These are phyloP conservation scores for Polyrhizophydium stewartii DNA, from an alignment of 371 early-diverging fungal species.

Conservation along the genomic window DNA sequence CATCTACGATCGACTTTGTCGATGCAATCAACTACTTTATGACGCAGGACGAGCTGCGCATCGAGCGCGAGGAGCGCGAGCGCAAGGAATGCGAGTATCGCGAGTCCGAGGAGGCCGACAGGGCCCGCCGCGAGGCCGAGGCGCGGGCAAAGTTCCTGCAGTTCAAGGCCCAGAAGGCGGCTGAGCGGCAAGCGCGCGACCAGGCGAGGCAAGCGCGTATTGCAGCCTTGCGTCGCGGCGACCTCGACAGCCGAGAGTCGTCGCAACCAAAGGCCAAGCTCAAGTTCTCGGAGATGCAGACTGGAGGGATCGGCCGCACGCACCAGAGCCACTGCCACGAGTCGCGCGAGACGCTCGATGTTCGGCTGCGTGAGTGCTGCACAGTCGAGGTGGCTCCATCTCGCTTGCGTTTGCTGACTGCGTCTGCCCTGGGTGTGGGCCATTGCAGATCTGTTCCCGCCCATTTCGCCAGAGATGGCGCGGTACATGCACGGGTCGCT, in stretches of 20 bases:
- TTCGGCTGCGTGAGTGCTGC: constrained; percentile 18
- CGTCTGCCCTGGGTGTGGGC: not conserved
- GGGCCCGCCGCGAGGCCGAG: constrained; percentile 17
- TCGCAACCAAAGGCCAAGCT: constrained; percentile 2
- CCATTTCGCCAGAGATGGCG: constrained; percentile 5
- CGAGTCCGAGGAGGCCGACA: constrained; percentile 23
- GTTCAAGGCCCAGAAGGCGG: constrained; percentile 23
- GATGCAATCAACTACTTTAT: constrained; percentile 31
- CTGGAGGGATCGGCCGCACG: constrained; percentile 28
- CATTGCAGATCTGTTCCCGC: constrained; percentile 18
- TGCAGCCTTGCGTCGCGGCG: constrained; percentile 5
- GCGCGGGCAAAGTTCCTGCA: constrained; percentile 15
- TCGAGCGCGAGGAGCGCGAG: constrained; percentile 21
- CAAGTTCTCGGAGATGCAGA: constrained; percentile 5
- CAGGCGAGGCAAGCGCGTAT: constrained; percentile 19
- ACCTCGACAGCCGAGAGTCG: constrained; percentile 5
- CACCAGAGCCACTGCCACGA: constrained; percentile 39
- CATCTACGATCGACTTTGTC: constrained; percentile 26
- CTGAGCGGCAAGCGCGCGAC: constrained; percentile 18
- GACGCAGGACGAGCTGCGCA: constrained; percentile 9
- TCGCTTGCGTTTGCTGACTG: not conserved
- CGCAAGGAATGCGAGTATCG: constrained; percentile 20
- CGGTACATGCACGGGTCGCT: constrained; percentile 1
- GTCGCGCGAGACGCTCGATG: constrained; percentile 36
- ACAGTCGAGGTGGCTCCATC: not conserved